Conservation (phyloP, 2,329 filamentous ascomycete species). For the Ophiostoma australiae region DNA sequence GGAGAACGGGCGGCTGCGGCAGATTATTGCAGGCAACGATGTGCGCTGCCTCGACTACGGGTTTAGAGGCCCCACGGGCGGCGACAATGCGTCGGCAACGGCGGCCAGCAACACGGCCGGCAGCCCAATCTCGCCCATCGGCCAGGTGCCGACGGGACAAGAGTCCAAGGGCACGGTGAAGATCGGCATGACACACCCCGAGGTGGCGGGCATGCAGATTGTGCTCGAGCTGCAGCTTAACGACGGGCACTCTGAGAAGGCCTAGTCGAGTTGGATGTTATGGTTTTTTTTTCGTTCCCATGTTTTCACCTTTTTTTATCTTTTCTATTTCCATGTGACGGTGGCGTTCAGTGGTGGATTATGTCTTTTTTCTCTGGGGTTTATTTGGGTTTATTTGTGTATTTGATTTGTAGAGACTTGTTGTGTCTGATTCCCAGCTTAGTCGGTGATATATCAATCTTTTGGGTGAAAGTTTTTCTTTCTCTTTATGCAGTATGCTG, state of each 20-base stretch:
- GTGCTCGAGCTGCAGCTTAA: conserved; percentile 90
- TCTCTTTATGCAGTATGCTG: background rate
- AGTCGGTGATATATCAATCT: background rate
- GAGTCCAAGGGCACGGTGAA: conserved; percentile 74
- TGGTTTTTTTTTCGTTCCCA: background rate
- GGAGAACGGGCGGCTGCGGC: conserved; percentile 85
- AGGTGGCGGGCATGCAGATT: conserved; percentile 76
- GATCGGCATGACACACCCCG: conserved; percentile 91
- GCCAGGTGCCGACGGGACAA: conserved; percentile 30
- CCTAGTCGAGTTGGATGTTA: background rate
- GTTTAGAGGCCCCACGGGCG: conserved; percentile 56
- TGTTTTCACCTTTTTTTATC: background rate
- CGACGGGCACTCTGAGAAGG: conserved; percentile 57
- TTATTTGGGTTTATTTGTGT: background rate
- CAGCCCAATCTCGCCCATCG: conserved; percentile 34
- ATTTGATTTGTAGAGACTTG: background rate
- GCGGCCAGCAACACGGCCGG: conserved; percentile 22
- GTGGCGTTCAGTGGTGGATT: background rate
- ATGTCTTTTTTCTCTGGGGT: no score
- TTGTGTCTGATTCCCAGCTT: background rate
- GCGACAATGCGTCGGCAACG: conserved; percentile 33
- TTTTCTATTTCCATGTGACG: background rate
- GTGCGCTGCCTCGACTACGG: conserved; percentile 88
- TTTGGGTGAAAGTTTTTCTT: background rate
- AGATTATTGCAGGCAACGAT: conserved; percentile 89